phyloP scores from a whole-genome alignment of 2,329 filamentous ascomycete genomes.

The Alternaria sp. region DNA sequence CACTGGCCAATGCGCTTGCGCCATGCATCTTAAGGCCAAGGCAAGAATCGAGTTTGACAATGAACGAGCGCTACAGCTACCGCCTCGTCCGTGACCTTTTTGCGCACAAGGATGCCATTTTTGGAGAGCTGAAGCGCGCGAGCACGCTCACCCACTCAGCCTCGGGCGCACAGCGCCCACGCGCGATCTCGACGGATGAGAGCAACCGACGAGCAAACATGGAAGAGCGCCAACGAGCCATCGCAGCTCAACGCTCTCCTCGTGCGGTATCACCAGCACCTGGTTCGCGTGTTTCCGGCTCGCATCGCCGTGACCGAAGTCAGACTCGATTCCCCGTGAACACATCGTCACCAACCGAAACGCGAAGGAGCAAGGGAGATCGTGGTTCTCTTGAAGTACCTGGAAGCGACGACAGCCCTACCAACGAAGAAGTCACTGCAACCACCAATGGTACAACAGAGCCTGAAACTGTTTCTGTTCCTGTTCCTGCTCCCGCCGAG shows the following conservation, averaged over 20 bases:
- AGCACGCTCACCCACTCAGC: constrained; percentile 70
- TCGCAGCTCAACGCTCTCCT: constrained; percentile 67
- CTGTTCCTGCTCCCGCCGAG: constrained; percentile 26
- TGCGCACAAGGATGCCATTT: constrained; percentile 91
- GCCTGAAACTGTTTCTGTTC: constrained; percentile 12
- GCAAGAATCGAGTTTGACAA: constrained; percentile 84
- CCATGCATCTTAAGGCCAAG: constrained; percentile 89
- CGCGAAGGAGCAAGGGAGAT: constrained; percentile 62
- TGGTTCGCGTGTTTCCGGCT: constrained; percentile 51
- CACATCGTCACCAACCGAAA: constrained; percentile 60
- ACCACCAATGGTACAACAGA: constrained; percentile 50
- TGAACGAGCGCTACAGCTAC: constrained; percentile 94
- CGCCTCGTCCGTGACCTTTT: constrained; percentile 92
- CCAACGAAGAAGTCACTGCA: constrained; percentile 33
- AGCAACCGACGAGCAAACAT: constrained; percentile 92
- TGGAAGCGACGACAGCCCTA: constrained; percentile 59
- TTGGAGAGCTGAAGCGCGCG: constrained; percentile 92
- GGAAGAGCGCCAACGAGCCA: constrained; percentile 88
- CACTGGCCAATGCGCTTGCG: constrained; percentile 76
- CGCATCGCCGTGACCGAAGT: constrained; percentile 76
- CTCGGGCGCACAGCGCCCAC: constrained; percentile 68
- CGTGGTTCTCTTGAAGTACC: constrained; percentile 83
- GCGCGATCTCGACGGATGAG: constrained; percentile 93
- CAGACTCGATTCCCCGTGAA: constrained; percentile 81
- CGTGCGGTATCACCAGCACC: constrained; percentile 77